Evolutionary conservation across 805 yeast genomes (phyloP).

Genomic region (Wickerhamia fluorescens): DNA sequence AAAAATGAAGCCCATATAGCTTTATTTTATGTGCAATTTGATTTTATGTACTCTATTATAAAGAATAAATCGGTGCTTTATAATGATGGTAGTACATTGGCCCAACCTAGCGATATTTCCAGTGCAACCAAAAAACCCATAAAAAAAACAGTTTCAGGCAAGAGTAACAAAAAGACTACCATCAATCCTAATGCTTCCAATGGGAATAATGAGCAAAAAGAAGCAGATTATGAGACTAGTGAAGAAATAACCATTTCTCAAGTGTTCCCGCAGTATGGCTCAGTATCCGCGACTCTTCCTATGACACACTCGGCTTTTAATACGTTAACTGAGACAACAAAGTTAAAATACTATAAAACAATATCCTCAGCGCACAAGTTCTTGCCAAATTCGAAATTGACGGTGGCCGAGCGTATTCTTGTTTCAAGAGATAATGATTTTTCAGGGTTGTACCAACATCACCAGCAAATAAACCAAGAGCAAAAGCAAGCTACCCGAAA

Average conservation of each 20-base stretch:
- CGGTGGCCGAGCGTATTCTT: constrained; percentile 28
- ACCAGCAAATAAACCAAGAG: constrained; percentile 10
- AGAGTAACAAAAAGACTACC: neutral
- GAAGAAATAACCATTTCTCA: constrained; percentile 30
- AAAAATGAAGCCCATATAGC: constrained; percentile 10
- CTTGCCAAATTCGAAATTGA: constrained; percentile 22
- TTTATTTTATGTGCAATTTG: constrained; percentile 22
- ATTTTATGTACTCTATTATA: constrained; percentile 14
- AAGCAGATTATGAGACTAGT: constrained; percentile 5
- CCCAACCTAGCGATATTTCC: neutral
- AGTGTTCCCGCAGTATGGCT: constrained; percentile 36
- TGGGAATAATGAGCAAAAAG: constrained; percentile 2
- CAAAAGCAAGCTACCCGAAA: constrained; percentile 1
- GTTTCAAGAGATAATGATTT: constrained; percentile 22
- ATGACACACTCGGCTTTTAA: constrained; percentile 30
- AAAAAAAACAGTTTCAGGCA: no score
- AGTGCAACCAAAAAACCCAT: no score
- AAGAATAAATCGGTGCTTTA: constrained; percentile 14
- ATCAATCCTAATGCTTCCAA: no score
- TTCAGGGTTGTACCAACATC: no score
- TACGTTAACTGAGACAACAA: constrained; percentile 25
- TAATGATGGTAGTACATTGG: neutral
- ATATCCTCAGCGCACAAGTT: constrained; percentile 14
- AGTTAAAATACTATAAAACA: constrained; percentile 31
- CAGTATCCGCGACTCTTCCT: constrained; percentile 20